phyloP scores from a whole-genome alignment of 106 monocot species.

The Allium sativum region DNA sequence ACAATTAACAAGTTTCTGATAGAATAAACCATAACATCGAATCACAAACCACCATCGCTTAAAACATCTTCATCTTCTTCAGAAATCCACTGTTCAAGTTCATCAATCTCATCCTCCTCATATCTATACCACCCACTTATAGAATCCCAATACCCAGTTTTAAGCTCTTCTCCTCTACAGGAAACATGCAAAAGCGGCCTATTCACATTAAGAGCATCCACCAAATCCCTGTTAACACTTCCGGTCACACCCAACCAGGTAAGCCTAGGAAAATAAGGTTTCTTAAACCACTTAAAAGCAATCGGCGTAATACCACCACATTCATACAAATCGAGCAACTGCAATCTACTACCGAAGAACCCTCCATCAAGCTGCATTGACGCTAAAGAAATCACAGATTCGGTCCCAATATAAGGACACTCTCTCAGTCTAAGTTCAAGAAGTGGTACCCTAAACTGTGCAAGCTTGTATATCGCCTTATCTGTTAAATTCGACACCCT shows the following conservation, averaged over 20 bases:
- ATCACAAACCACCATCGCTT: too few relatives aligned
- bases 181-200: conserved; percentile 65
- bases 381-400: conserved; percentile 78
- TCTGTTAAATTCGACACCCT: conserved; percentile 59
- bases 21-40: too few relatives aligned
- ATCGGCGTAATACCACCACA: conserved; percentile 74
- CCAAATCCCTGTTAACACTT: conserved; percentile 75
- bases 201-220: conserved; percentile 63
- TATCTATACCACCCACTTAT: conserved; percentile 42
- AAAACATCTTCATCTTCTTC: conserved; percentile 32
- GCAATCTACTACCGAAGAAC: conserved; percentile 59
- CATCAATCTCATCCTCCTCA: conserved; percentile 81
- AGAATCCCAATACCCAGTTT: conserved; percentile 45
- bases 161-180: conserved; percentile 76
- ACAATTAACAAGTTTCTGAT: too few relatives aligned
- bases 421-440: conserved; percentile 75
- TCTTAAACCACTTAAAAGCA: conserved; percentile 88
- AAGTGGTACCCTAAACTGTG: conserved; percentile 52
- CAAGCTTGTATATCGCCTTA: conserved; percentile 51
- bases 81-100: conserved; percentile 79
- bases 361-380: conserved; percentile 77
- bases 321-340: conserved; percentile 73
- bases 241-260: conserved; percentile 88
- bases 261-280: conserved; percentile 84
- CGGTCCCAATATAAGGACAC: conserved; percentile 64